Base-by-base conservation (phyloP, 345 rosid genomes). In the Microthlaspi erraticum region DNA sequence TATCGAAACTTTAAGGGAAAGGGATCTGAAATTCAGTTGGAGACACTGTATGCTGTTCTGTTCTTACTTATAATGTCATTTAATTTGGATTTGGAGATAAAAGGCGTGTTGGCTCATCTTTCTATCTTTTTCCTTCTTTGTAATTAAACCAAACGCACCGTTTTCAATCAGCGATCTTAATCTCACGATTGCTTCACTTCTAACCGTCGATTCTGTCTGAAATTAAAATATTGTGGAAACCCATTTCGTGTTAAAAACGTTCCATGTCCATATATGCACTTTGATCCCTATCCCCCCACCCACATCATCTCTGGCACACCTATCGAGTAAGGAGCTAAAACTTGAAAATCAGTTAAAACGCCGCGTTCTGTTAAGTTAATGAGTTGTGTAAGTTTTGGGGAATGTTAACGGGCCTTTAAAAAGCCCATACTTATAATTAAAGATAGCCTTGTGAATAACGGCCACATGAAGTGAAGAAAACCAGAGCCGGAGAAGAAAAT, bases 91-190 rank as follows among this genome's bases (percentile, higher is more conserved):
- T 26, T 12, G 31, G 41, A 29, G 60, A 39, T 14, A 13, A 53
- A 26, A 80, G 79, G 72, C 85, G 77, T 87, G 87, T 84, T 86
- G 81, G 97, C 91, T 66, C 31, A 2, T 44, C 58, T 65, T 39
- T 73, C 12, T 51, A 34, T 53, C 6, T 63, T 14, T 63, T 43
- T 73, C 12, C 31, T 55, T 53, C 6, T 63, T 14, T 49, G 64
- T 70, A 49, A 68, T 55, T 66, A 53, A 76, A 69, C 71, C 74
- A 63, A 78, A 70, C 66, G 59, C 43, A 34, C 13, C 59, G 71
- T 50, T 38, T 38, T 44, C 3, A 13, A 5, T 53, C 10, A 67
- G 6, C 69, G 31, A 53, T 42, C 67, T 23, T 23, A 23, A 46
- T 55, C 43, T 29, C 10, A 18, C 16, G 2, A 69, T 51, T 32